phyloP scores from a whole-genome alignment of 2,329 filamentous ascomycete genomes.

The Calonectria pseudoreteaudii region DNA sequence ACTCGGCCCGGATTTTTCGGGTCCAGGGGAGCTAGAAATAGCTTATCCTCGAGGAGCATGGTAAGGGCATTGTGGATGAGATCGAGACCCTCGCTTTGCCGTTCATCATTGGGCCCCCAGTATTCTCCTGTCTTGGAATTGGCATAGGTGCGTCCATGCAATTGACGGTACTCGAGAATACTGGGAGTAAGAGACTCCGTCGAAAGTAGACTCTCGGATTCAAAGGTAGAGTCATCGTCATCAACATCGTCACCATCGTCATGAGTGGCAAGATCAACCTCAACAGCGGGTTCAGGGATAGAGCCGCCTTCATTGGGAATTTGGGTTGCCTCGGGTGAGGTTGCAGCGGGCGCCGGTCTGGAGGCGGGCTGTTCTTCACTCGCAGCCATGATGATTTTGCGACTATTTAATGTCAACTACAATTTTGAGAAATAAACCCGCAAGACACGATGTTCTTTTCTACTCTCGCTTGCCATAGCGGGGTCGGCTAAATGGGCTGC shows the following conservation, averaged over 20 bases:
- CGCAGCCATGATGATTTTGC: background rate
- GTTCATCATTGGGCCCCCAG: slow-evolving; percentile 24
- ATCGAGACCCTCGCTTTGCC: slow-evolving; percentile 23
- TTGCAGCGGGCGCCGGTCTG: background rate
- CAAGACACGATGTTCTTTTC: background rate
- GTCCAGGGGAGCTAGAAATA: slow-evolving; percentile 15
- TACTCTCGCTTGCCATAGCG: background rate
- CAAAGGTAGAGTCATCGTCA: background rate
- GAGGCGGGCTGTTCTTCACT: background rate
- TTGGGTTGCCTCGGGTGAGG: background rate
- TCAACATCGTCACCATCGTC: background rate
- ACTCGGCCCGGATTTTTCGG: background rate
- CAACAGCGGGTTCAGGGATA: background rate
- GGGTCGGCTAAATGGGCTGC: background rate
- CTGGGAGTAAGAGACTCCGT: background rate
- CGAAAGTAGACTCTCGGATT: background rate
- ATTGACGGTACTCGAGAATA: background rate
- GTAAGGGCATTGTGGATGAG: slow-evolving; percentile 11
- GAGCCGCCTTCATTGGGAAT: no score
- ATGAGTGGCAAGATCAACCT: background rate
- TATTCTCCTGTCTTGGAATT: background rate
- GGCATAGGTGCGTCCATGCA: background rate
- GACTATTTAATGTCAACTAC: background rate
- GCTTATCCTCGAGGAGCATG: background rate
- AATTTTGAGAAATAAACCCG: background rate